Conservation (phyloP, 2,329 filamentous ascomycete genomes). For the Botryosphaeria dothidea region DNA sequence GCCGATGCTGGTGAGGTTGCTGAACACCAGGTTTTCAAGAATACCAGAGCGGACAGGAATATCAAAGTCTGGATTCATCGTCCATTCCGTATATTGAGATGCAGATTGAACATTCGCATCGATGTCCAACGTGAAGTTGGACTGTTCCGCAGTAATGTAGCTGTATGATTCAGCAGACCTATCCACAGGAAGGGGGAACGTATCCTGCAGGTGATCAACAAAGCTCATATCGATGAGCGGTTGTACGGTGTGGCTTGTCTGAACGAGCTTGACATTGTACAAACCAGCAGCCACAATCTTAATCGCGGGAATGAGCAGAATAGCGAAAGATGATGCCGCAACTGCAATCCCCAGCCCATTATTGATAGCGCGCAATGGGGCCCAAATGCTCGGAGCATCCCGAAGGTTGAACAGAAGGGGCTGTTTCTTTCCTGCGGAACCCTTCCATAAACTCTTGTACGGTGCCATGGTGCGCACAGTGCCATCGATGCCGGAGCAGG, state of each 20-base stretch:
- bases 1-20: constrained; percentile 6
- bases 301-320: constrained; percentile 3
- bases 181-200: neutral
- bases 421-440: neutral
- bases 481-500: neutral
- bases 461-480: constrained; percentile 6
- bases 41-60: constrained; percentile 7
- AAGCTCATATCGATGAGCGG: constrained; percentile 5
- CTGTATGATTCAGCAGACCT: neutral
- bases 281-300: constrained; percentile 17
- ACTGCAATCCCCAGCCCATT: neutral
- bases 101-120: neutral
- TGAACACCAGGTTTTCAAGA: constrained; percentile 12
- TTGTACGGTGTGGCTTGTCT: neutral
- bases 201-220: constrained; percentile 7
- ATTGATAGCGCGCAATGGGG: neutral
- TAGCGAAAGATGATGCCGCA: neutral
- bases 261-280: neutral
- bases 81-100: constrained; percentile 10
- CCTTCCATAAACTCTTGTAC: constrained; percentile 9
- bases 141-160: neutral
- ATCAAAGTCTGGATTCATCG: constrained; percentile 8
- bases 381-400: neutral
- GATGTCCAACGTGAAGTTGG: neutral
- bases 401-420: constrained; percentile 8